Base-by-base conservation (phyloP, 1,284 basidiomycete species). In the Puccinia brachypodii region DNA sequence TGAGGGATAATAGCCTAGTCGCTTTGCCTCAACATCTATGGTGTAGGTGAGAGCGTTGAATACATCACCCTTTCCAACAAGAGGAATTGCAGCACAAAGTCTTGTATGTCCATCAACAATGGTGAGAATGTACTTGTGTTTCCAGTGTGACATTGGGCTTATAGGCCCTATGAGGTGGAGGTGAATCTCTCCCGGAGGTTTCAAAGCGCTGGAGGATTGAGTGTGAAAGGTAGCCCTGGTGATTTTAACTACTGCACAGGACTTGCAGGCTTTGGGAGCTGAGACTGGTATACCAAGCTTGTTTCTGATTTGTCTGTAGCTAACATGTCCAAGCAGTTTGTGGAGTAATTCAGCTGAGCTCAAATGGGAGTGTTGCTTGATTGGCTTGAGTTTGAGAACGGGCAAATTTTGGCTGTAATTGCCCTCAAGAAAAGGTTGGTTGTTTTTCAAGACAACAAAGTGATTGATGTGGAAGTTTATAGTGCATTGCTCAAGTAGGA, bases 121-220 rank as follows among this genome's bases (percentile, higher is more conserved):
- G 31, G 66, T 69, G 3, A 69, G 31, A 9, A 69, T 69, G 66
- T 69, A 69, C 38, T 69, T 69, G 40, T 69, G 38, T 4, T 62
- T 62, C 38, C 38, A 36, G 60, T 62, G 60, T 16, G 25, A 62
- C 13, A 62, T 36, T 1, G 11, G 50, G 4, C 9, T 4, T 8
- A 53, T 53, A 22, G 50, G 50, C 6, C 50, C 50, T 11, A 53
- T 53, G 16, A 53, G 50, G 19, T 53, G 16, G n/a, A 53, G 50
- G n/a, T 53, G 50, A 22, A 53, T 13, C 50, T 53, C 50, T 22
- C n/a, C 50, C 6, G n/a, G 19, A 19, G 50, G 50, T 22, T 53
- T 53, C 6, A n/a, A 53, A n/a, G 50, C 50, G 4, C 9, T 11
- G 19, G 50, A 53, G 8, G 19, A 11, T 53, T n/a, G 50, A 53